A percentile compares a stretch with the other conserved stretches of the same genome.
Conservation (phyloP, 2,329 filamentous ascomycete species). For the Monosporascus sp. region DNA sequence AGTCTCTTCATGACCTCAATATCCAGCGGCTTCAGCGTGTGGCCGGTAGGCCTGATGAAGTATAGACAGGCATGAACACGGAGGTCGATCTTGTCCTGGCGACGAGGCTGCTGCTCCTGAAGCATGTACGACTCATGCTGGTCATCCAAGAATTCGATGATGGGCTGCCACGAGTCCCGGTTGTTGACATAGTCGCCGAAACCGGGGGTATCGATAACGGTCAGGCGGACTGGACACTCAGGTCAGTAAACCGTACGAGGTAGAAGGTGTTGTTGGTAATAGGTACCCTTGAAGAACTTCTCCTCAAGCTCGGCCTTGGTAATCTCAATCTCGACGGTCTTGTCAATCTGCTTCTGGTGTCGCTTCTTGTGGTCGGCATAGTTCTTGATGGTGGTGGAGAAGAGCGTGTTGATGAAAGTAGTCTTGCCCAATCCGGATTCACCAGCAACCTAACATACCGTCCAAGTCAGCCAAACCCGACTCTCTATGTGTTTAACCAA, state of each 20-base stretch:
- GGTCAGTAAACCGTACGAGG: conserved; percentile 12
- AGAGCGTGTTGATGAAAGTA: conserved; percentile 99
- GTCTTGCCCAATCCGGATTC: conserved; percentile 99
- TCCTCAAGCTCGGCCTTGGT: conserved; percentile 99
- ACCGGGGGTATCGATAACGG: conserved; percentile 97
- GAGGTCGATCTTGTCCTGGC: conserved; percentile 97
- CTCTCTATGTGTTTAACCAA: background rate
- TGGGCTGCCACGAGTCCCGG: conserved; percentile 99
- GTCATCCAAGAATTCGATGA: conserved; percentile 99
- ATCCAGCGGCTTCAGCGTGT: conserved; percentile 96
- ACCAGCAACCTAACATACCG: conserved; percentile 71
- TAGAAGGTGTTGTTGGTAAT: background rate
- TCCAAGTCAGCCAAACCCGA: conserved; percentile 1
- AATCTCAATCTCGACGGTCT: conserved; percentile 99
- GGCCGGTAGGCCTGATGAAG: conserved; percentile 97
- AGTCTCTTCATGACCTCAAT: conserved; percentile 99
- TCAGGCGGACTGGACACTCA: conserved; percentile 71
- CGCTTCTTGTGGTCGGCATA: conserved; percentile 99
- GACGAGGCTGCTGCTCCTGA: conserved; percentile 98
- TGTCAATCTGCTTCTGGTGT: conserved; percentile 99
- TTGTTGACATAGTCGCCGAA: conserved; percentile 99
- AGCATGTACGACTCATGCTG: conserved; percentile 99
- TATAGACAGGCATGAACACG: conserved; percentile 98
- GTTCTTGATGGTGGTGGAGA: conserved; percentile 99
- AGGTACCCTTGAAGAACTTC: conserved; percentile 99